phyloP scores from a whole-genome alignment of 2,329 filamentous ascomycete genomes.

The Hypoxylon sp. region DNA sequence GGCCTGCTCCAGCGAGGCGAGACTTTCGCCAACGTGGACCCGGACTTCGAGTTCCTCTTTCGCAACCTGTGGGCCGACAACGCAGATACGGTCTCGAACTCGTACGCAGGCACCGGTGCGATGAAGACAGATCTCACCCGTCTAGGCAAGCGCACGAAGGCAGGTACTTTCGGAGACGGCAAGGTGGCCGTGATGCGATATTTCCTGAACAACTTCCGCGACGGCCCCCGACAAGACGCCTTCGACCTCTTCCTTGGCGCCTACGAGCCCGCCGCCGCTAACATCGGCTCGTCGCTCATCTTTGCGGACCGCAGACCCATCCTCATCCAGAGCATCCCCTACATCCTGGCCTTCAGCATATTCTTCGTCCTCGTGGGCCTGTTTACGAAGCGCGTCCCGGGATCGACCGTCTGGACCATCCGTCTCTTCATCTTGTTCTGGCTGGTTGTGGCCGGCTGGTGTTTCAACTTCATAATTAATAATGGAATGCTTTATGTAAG shows the following conservation, averaged over 20 bases:
- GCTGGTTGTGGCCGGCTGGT: conserved; percentile 78
- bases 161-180: conserved; percentile 86
- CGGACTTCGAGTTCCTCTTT: conserved; percentile 89
- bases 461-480: conserved; percentile 80
- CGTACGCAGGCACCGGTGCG: conserved; percentile 95
- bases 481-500: conserved; percentile 96
- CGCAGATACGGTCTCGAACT: conserved; percentile 91
- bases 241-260: conserved; percentile 94
- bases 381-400: conserved; percentile 79
- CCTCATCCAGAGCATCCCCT: conserved; percentile 93
- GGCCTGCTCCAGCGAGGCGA: conserved; percentile 84
- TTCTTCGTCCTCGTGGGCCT: conserved; percentile 85
- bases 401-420: conserved; percentile 83
- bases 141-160: conserved; percentile 89
- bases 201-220: conserved; percentile 92
- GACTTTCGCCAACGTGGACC: conserved; percentile 81
- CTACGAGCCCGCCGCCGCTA: conserved; percentile 81
- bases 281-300: conserved; percentile 78
- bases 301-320: conserved; percentile 90
- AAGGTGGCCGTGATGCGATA: conserved; percentile 92
- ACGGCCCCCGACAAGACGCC: conserved; percentile 93
- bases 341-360: conserved; percentile 86
- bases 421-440: conserved; percentile 87
- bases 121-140: conserved; percentile 98
- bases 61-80: conserved; percentile 99